Conservation (phyloP, 78 protist genomes). For the Dictyostelium intermedium region DNA sequence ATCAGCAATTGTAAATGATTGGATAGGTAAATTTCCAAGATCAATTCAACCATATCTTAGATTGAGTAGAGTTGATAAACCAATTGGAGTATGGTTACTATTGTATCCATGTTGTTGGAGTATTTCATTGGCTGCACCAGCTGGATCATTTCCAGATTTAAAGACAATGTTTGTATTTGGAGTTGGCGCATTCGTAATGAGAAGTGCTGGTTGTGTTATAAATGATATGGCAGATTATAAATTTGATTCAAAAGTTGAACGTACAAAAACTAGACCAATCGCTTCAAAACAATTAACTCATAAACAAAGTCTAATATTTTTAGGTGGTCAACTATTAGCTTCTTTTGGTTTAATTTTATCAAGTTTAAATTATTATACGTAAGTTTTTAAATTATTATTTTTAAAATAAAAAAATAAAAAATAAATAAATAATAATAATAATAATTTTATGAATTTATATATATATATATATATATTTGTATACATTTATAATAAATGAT, state of each 20-base stretch:
- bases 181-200: conserved; percentile 93
- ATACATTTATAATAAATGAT: neutral
- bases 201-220: conserved; percentile 95
- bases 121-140: conserved; percentile 36
- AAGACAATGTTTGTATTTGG: conserved; percentile 56
- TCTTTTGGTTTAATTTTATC: conserved; percentile 62
- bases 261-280: conserved; percentile 91
- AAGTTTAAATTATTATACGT: conserved; percentile 66
- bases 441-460: neutral
- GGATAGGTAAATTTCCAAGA: conserved; percentile 28
- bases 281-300: conserved; percentile 84
- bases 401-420: neutral
- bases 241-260: conserved; percentile 89
- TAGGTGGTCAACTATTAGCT: conserved; percentile 51
- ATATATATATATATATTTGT: no score
- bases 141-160: conserved; percentile 42
- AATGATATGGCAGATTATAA: conserved; percentile 95
- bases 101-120: conserved; percentile 66
- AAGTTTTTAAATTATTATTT: neutral
- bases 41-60: conserved; percentile 46
- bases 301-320: conserved; percentile 50
- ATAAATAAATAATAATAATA: neutral
- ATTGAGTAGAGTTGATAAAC: conserved; percentile 68
- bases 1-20: neutral
- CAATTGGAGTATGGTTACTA: conserved; percentile 60